Evolutionary conservation across 495 filamentous ascomycete species (phyloP).

Genomic region (Aspergillus nanangensis): DNA sequence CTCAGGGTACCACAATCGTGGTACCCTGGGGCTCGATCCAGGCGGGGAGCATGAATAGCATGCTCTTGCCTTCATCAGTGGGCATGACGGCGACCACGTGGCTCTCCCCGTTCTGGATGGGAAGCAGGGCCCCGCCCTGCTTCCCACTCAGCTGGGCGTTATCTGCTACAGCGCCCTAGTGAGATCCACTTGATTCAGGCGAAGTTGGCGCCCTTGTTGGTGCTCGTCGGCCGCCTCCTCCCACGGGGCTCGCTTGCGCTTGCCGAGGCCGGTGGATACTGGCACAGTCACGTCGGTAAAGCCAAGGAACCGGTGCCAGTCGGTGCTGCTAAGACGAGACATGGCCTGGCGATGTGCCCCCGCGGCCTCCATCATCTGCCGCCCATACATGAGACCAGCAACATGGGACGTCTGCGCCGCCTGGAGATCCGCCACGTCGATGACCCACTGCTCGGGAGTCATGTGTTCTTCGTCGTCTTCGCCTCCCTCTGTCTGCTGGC

Average conservation of each 20-base stretch:
- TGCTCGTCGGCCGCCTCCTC: background rate
- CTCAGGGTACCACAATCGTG: conserved; percentile 16
- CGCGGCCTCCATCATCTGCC: background rate
- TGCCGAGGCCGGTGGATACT: background rate
- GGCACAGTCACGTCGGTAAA: background rate
- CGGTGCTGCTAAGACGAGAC: background rate
- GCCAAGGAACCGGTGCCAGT: background rate
- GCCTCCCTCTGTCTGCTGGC: background rate
- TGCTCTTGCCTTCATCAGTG: conserved; percentile 14
- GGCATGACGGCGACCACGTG: conserved; percentile 17
- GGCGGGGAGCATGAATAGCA: conserved; percentile 20
- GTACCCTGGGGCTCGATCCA: conserved; percentile 1
- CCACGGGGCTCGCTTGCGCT: background rate
- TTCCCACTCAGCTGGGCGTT: no score
- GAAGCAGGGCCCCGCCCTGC: no score
- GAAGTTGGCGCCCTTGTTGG: background rate
- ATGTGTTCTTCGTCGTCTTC: background rate
- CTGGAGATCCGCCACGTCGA: background rate
- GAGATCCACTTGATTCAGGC: background rate
- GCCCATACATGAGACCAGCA: background rate
- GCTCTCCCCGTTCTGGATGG: conserved; percentile 3
- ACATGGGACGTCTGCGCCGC: background rate
- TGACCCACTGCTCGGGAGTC: background rate
- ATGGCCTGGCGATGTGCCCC: background rate
- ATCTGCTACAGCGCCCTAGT: background rate